These are phyloP conservation scores for Musa troglodytarum DNA, from an alignment of 176 grass and related monocot genomes.

Conservation along the genomic window DNA sequence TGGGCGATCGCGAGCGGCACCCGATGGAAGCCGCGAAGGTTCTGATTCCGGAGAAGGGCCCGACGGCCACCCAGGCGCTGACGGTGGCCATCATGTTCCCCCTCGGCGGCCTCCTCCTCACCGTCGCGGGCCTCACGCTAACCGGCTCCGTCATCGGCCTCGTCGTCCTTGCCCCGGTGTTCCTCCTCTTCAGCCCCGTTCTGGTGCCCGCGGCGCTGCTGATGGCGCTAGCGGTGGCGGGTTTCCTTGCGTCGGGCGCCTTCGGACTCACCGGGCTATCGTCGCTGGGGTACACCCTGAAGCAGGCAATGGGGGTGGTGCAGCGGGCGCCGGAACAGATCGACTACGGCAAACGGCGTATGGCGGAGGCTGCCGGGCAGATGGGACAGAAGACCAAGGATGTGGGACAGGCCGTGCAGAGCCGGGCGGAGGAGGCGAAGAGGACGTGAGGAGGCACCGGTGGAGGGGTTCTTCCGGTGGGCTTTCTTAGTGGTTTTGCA, in stretches of 20 bases:
- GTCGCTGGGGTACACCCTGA: slow-evolving; percentile 37
- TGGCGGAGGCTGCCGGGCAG: slow-evolving; percentile 55
- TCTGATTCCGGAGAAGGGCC: slow-evolving; percentile 50
- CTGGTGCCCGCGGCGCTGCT: slow-evolving; percentile 68
- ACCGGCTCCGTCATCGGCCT: slow-evolving; percentile 54
- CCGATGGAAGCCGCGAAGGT: slow-evolving; percentile 37
- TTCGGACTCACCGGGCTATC: slow-evolving; percentile 63
- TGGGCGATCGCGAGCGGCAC: slow-evolving; percentile 37
- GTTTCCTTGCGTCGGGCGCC: slow-evolving; percentile 63
- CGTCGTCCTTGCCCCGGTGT: slow-evolving; percentile 44
- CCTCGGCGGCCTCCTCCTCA: slow-evolving; percentile 55
- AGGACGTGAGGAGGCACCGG: neutral
- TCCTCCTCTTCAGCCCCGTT: slow-evolving; percentile 76
- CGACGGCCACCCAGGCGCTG: slow-evolving; percentile 64
- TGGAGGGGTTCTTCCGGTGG: too few species aligned
- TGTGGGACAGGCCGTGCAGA: slow-evolving; percentile 10
- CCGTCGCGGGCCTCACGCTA: slow-evolving; percentile 50
- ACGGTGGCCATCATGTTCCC: slow-evolving; percentile 78
- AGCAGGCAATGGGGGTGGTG: slow-evolving; percentile 39
- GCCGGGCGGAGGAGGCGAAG: neutral
- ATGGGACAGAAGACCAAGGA: slow-evolving; percentile 52
- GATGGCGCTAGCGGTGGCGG: slow-evolving; percentile 52
- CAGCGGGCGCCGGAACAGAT: slow-evolving; percentile 59
- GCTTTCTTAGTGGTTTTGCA: too few species aligned
- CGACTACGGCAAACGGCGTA: slow-evolving; percentile 44